These are phyloP conservation scores for Sphaerulina populicola DNA, from an alignment of 2,329 filamentous ascomycete genomes.

Conservation along the genomic window DNA sequence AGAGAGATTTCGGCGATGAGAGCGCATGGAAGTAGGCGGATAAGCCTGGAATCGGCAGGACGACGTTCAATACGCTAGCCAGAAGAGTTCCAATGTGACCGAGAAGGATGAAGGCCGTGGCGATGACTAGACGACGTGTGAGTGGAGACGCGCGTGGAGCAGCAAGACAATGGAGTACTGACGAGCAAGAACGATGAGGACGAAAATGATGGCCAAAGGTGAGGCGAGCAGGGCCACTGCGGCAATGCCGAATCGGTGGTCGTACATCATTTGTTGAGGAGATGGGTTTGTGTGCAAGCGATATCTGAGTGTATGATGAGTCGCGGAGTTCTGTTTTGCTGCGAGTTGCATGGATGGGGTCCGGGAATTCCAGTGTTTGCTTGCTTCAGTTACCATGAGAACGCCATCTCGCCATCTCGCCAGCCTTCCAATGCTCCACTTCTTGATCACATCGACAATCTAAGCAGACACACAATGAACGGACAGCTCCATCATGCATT, in stretches of 20 bases:
- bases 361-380: neutral
- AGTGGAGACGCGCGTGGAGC: neutral
- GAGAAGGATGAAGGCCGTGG: neutral
- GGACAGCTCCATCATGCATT: too few relatives aligned
- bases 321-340: neutral
- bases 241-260: neutral
- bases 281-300: neutral
- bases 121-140: neutral
- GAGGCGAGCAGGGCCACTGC: neutral
- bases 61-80: neutral
- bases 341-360: neutral
- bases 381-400: too few relatives aligned
- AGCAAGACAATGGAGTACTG: neutral
- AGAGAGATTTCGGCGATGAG: neutral
- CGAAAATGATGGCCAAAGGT: neutral
- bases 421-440: too few relatives aligned
- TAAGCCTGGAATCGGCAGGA: neutral
- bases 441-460: too few relatives aligned
- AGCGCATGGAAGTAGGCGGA: neutral
- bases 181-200: constrained; percentile 1
- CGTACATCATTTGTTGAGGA: neutral
- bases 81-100: constrained; percentile 2
- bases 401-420: too few relatives aligned
- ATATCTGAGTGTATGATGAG: neutral
- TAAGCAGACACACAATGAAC: too few relatives aligned